These are phyloP conservation scores for Bolboschoenoplectus hybrid DNA, from an alignment of 202 grass and related monocot species.

Conservation along the genomic window DNA sequence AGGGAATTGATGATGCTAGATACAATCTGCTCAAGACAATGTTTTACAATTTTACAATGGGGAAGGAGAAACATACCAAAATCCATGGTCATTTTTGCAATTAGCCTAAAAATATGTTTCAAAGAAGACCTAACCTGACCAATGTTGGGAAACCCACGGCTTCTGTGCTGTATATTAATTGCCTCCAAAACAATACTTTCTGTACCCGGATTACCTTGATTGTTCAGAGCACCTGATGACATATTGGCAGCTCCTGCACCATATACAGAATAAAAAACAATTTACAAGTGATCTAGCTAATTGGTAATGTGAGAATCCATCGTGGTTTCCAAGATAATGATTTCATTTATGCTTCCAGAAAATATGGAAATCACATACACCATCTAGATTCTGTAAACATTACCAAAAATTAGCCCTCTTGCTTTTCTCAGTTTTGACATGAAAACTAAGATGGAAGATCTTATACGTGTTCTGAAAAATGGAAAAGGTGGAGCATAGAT, in stretches of 20 bases:
- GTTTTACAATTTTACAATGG: slow-evolving; percentile 23
- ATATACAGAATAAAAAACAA: slow-evolving; percentile 35
- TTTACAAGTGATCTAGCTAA: slow-evolving; percentile 14
- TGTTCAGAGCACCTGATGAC: slow-evolving; percentile 49
- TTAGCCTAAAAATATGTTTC: slow-evolving; percentile 34
- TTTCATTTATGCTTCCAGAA: slow-evolving; percentile 2
- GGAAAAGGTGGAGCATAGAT: neutral
- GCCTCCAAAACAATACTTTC: slow-evolving; percentile 92
- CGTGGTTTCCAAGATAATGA: neutral
- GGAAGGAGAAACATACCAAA: slow-evolving; percentile 39
- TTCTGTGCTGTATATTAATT: slow-evolving; percentile 79
- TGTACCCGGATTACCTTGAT: slow-evolving; percentile 52
- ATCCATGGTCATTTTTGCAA: slow-evolving; percentile 25
- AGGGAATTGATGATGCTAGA: slow-evolving; percentile 60
- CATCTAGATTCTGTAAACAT: slow-evolving; percentile 13
- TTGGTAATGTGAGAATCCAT: neutral
- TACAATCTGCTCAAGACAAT: slow-evolving; percentile 62
- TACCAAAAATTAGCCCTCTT: neutral
- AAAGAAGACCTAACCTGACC: slow-evolving; percentile 56
- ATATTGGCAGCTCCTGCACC: slow-evolving; percentile 35
- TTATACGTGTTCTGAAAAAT: neutral
- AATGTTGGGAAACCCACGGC: slow-evolving; percentile 57
- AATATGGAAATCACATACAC: neutral
- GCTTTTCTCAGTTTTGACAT: neutral
- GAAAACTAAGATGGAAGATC: slow-evolving; percentile 15